Percentiles rank a stretch among this genome's conserved stretches.
These are phyloP conservation scores for Chytriomyces sp. DNA, from an alignment of 192 early-diverging fungal species.

Conservation along the genomic window DNA sequence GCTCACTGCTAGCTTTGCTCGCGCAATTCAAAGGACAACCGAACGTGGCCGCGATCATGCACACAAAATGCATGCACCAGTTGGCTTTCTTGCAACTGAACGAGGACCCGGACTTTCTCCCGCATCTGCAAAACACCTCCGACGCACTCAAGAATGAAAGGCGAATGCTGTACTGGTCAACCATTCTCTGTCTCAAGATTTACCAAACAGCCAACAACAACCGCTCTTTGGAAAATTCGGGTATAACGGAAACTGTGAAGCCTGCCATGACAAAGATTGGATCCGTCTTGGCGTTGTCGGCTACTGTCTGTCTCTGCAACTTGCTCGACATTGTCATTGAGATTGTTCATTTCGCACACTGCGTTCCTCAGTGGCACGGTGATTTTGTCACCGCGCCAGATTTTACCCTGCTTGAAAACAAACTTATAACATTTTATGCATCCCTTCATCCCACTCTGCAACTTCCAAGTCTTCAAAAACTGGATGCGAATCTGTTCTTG, in stretches of 20 bases:
- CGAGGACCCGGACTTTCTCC: not conserved
- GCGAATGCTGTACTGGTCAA: not conserved
- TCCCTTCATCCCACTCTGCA: not conserved
- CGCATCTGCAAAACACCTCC: not conserved
- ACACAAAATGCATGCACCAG: not conserved
- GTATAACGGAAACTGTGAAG: not conserved
- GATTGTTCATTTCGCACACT: not conserved
- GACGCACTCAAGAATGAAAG: not conserved
- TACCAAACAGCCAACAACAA: not conserved
- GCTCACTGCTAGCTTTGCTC: not conserved
- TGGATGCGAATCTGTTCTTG: not conserved
- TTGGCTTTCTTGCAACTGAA: not conserved
- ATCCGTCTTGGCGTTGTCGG: not conserved
- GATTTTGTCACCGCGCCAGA: not conserved
- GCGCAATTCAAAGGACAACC: not conserved
- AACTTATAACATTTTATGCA: not conserved
- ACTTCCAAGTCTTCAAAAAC: not conserved
- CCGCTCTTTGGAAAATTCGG: not conserved
- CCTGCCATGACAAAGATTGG: not conserved
- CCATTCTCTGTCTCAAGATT: not conserved
- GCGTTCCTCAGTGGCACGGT: not conserved
- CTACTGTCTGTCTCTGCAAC: constrained; percentile 3
- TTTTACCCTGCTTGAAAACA: not conserved
- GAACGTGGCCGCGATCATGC: not conserved
- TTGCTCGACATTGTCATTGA: not conserved